These are phyloP conservation scores for Fusarium sp. DNA, from an alignment of 2,329 filamentous ascomycete genomes.

Conservation along the genomic window DNA sequence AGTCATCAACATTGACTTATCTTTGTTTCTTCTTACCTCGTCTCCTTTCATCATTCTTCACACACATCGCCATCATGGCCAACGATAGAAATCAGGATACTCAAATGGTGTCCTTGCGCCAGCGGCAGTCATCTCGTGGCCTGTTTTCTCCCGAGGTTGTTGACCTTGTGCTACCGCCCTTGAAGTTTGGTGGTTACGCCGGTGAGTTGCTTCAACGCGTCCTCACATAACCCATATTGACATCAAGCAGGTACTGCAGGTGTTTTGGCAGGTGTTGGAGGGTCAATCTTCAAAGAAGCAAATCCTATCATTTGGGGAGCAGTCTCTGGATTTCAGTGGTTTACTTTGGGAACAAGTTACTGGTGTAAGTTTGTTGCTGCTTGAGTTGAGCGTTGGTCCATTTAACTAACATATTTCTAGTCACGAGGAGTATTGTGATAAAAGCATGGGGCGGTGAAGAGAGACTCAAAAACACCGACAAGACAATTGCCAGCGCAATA, in stretches of 20 bases:
- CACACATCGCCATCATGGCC: slow-evolving; percentile 28
- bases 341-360: slow-evolving; percentile 79
- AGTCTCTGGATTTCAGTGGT: slow-evolving; percentile 83
- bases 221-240: slow-evolving; percentile 27
- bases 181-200: slow-evolving; percentile 69
- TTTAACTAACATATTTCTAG: slow-evolving; percentile 49
- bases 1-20: background rate
- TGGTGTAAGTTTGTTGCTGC: slow-evolving; percentile 68
- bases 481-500: slow-evolving; percentile 73
- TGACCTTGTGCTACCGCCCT: slow-evolving; percentile 60
- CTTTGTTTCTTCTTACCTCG: background rate
- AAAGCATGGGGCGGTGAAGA: slow-evolving; percentile 62
- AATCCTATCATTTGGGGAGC: slow-evolving; percentile 77
- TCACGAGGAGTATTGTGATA: slow-evolving; percentile 60
- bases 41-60: background rate
- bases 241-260: slow-evolving; percentile 66
- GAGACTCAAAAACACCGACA: slow-evolving; percentile 67
- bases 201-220: slow-evolving; percentile 55
- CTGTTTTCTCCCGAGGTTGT: slow-evolving; percentile 57
- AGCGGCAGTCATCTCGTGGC: slow-evolving; percentile 46
- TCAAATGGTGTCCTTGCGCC: slow-evolving; percentile 35
- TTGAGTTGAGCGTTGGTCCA: background rate
- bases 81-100: slow-evolving; percentile 29
- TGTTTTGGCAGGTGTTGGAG: slow-evolving; percentile 72
- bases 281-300: slow-evolving; percentile 76